These are phyloP conservation scores for Eucommia ulmoides DNA, from an alignment of 257 asterid genomes.

Conservation along the genomic window DNA sequence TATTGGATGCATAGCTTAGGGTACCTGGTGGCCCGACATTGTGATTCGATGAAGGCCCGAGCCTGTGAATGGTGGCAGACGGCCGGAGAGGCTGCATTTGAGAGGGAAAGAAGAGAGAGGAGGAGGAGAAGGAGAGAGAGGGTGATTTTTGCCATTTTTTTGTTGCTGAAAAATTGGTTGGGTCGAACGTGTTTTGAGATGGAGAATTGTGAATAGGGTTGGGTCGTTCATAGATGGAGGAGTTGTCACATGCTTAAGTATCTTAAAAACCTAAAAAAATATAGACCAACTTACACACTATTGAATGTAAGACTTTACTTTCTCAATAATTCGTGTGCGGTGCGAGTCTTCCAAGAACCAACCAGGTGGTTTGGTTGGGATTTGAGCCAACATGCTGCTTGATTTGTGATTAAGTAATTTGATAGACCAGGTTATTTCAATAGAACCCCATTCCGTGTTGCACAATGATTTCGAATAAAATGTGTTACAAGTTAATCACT, in stretches of 20 bases:
- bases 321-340: too few species aligned
- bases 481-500: too few species aligned
- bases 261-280: too few species aligned
- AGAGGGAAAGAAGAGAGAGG: slow-evolving; percentile 2
- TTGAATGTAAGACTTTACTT: too few species aligned
- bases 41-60: slow-evolving; percentile 27
- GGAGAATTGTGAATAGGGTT: not conserved
- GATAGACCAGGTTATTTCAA: too few species aligned
- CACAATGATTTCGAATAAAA: too few species aligned
- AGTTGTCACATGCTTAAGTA: not conserved
- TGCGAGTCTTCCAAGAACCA: too few species aligned
- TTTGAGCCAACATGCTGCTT: too few species aligned
- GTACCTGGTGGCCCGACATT: slow-evolving; percentile 36
- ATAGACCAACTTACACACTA: too few species aligned
- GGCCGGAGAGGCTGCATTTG: slow-evolving; percentile 1
- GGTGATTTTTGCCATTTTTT: slow-evolving; percentile 9
- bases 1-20: slow-evolving; percentile 25
- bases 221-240: not conserved
- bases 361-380: too few species aligned
- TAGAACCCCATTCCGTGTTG: too few species aligned
- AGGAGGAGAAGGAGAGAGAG: slow-evolving; percentile 5
- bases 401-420: too few species aligned
- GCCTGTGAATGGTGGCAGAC: slow-evolving; percentile 18
- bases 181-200: not conserved
- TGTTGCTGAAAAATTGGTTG: slow-evolving; percentile 11